A percentile compares a stretch with the other conserved stretches of the same genome.
These are phyloP conservation scores for Hydnomerulius pinastri DNA, from an alignment of 768 basidiomycete genomes.

Conservation along the genomic window DNA sequence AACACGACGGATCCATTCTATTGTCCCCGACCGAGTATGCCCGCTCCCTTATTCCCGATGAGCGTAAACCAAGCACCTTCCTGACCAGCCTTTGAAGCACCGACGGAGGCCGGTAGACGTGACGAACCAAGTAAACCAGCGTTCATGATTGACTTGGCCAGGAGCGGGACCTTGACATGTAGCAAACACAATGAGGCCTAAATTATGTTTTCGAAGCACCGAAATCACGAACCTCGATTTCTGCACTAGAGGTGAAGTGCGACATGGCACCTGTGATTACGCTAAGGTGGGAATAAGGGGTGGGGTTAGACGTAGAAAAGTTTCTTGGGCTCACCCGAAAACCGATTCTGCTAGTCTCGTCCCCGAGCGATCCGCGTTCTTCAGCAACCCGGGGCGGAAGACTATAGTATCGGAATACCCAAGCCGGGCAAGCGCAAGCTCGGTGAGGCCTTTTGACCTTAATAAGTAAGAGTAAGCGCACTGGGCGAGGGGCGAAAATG, in stretches of 20 bases:
- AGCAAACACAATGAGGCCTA: constrained; percentile 1
- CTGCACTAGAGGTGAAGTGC: constrained; percentile 36
- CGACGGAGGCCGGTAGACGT: constrained; percentile 44
- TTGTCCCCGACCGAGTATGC: constrained; percentile 35
- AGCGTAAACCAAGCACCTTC: constrained; percentile 49
- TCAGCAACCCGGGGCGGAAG: constrained; percentile 63
- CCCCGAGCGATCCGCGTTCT: constrained; percentile 47
- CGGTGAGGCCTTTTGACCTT: constrained; percentile 78
- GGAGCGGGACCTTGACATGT: constrained; percentile 43
- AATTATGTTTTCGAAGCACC: neutral
- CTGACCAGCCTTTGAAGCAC: constrained; percentile 41
- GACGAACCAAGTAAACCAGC: constrained; percentile 59
- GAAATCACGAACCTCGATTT: constrained; percentile 46
- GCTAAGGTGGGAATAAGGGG: constrained; percentile 24
- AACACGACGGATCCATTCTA: neutral
- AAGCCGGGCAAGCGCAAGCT: constrained; percentile 61
- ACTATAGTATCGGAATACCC: constrained; percentile 73
- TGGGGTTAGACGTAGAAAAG: neutral
- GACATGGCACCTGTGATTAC: constrained; percentile 39
- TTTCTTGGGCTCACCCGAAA: constrained; percentile 38
- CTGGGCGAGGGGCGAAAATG: neutral
- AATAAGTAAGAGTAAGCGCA: neutral
- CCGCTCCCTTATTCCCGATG: constrained; percentile 55
- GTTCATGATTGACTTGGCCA: constrained; percentile 54
- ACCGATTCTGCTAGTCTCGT: constrained; percentile 42